phyloP scores from a whole-genome alignment of 192 early-diverging fungal species.

The Coemansia sp. region DNA sequence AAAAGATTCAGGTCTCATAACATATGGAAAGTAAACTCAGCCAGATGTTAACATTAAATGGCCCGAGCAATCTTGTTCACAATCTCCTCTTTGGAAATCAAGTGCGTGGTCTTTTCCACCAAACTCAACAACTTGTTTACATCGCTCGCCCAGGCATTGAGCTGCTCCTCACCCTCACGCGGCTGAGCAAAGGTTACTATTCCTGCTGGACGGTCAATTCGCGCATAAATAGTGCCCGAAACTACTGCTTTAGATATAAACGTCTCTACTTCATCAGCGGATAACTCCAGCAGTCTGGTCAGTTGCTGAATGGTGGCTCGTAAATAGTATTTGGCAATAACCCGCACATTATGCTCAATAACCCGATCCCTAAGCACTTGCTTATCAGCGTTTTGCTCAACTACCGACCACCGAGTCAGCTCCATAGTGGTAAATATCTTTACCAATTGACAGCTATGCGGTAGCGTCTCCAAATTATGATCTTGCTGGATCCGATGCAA shows the following conservation, averaged over 20 bases:
- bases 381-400: constrained; percentile 81
- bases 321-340: constrained; percentile 94
- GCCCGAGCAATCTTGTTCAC: constrained; percentile 76
- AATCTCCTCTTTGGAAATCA: constrained; percentile 90
- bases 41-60: constrained; percentile 17
- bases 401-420: constrained; percentile 92
- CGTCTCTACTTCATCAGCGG: constrained; percentile 79
- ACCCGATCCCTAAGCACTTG: constrained; percentile 89
- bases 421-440: constrained; percentile 90
- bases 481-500: constrained; percentile 85
- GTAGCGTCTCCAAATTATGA: constrained; percentile 69
- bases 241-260: constrained; percentile 93
- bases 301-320: constrained; percentile 82
- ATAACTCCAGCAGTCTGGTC: constrained; percentile 86
- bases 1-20: no score
- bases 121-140: constrained; percentile 83
- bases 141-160: constrained; percentile 93
- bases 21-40: no score
- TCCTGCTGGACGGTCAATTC: constrained; percentile 90
- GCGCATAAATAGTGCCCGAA: constrained; percentile 91
- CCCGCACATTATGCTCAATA: constrained; percentile 98
- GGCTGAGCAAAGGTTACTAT: constrained; percentile 82
- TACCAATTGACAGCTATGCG: constrained; percentile 76
- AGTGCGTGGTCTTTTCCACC: constrained; percentile 93
- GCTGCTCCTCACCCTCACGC: constrained; percentile 81